phyloP scores from a whole-genome alignment of 2,329 filamentous ascomycete genomes.

The Diatrype stigma region DNA sequence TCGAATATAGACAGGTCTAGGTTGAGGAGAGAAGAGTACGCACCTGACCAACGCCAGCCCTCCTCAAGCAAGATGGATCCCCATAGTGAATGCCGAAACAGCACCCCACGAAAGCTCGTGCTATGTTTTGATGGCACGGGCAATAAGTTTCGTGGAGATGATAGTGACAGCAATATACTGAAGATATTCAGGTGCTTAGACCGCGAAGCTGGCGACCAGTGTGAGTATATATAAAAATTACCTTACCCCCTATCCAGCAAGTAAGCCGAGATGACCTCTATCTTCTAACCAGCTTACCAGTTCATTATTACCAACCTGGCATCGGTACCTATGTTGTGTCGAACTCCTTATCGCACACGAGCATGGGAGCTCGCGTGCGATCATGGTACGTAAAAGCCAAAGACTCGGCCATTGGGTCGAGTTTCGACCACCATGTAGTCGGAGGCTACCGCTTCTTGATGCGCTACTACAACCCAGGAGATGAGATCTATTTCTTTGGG shows the following conservation, averaged over 20 bases:
- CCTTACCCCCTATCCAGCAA: too few relatives aligned
- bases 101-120: conserved; percentile 43
- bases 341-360: conserved; percentile 54
- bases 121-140: conserved; percentile 62
- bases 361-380: conserved; percentile 50
- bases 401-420: conserved; percentile 75
- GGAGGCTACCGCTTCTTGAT: conserved; percentile 78
- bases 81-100: conserved; percentile 9
- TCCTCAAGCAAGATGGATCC: conserved; percentile 14
- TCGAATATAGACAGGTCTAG: conserved; percentile 8
- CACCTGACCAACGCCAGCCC: conserved; percentile 2
- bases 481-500: conserved; percentile 69
- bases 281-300: conserved; percentile 19
- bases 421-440: conserved; percentile 79
- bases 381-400: conserved; percentile 71
- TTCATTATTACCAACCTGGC: conserved; percentile 62
- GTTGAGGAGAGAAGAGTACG: conserved; percentile 10
- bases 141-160: conserved; percentile 60
- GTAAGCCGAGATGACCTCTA: conserved; percentile 1
- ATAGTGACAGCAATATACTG: conserved; percentile 61
- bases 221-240: conserved; percentile 25
- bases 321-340: conserved; percentile 71
- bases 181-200: conserved; percentile 70
- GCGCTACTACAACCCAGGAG: conserved; percentile 63
- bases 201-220: conserved; percentile 57